Conservation (phyloP, 2,329 filamentous ascomycete genomes). For the Trichoderma harzianum region DNA sequence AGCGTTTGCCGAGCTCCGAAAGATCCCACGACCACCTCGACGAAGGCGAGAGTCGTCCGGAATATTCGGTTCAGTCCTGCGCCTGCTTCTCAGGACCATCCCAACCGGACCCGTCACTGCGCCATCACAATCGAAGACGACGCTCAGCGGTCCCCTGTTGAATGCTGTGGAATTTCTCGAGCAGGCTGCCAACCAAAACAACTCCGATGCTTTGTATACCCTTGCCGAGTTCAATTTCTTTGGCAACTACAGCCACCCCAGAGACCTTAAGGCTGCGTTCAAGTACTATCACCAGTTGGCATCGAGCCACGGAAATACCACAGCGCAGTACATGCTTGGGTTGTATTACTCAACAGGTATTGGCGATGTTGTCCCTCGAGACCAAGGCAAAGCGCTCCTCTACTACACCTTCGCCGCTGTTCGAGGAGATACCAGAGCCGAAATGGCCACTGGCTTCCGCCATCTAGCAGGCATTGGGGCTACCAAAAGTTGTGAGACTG, state of each 20-base stretch:
- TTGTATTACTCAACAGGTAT: constrained; percentile 95
- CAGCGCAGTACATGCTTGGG: constrained; percentile 92
- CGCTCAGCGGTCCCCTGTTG: constrained; percentile 42
- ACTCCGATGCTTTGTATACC: constrained; percentile 82
- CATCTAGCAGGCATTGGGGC: constrained; percentile 83
- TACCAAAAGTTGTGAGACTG: constrained; percentile 78
- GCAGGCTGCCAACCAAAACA: constrained; percentile 51
- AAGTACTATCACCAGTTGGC: constrained; percentile 77
- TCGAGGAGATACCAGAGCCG: constrained; percentile 74
- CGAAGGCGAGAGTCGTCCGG: constrained; percentile 45
- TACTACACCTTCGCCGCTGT: constrained; percentile 94
- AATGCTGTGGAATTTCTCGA: constrained; percentile 53
- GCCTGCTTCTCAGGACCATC: constrained; percentile 46
- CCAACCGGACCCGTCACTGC: constrained; percentile 49
- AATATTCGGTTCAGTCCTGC: constrained; percentile 41
- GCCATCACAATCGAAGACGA: constrained; percentile 39
- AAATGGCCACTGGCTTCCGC: constrained; percentile 91
- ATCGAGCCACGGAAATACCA: constrained; percentile 74
- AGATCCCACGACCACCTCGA: constrained; percentile 45
- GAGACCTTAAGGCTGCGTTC: constrained; percentile 77
- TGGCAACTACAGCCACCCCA: constrained; percentile 85
- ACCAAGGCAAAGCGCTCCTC: constrained; percentile 87
- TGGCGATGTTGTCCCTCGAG: constrained; percentile 71
- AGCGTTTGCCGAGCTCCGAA: constrained; percentile 48
- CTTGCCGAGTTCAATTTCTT: constrained; percentile 96